Evolutionary conservation across 192 early-diverging fungal species (phyloP), one percentile per base, ranked within the genome.

Genomic region (Coemansia sp.): DNA sequence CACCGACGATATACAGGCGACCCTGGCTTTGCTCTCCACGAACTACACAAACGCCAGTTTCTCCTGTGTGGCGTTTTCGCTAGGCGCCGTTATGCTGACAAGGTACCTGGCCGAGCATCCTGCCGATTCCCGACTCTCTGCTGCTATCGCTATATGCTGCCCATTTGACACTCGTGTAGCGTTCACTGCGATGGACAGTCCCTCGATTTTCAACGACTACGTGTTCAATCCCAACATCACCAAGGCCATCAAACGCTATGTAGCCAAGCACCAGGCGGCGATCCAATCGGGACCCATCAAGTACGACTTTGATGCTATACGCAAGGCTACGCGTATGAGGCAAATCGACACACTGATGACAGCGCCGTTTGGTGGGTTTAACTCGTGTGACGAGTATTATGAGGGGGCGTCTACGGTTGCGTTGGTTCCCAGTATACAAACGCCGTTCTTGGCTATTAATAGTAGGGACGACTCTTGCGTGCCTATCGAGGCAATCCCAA

Each of bases 401-500:
- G 8, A 12, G 0, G 59, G 37, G 37, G 39, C 66, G 4, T 68
- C 66, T 17, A 60, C 58, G 20, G 32, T 4, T 6, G 20, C 43
- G 11, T n/a, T 17, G 11, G 47, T 64, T 2, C 8, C 47, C 4
- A 3, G 38, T 0, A 64, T 64, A 20, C 0, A 1, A 0, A 68
- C 59, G 17, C 66, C 66, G 12, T 29, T 53, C 27, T 27, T 68
- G 32, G 66, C 66, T 2, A 60, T 68, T 24, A 68, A 68, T 40
- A 68, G 66, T 22, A 59, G 36, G 22, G 66, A 68, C 25, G 66
- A 68, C 36, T 58, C 66, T n/a, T 32, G 45, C 14, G 66, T 68
- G 1, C 66, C 66, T 3, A 15, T 60, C 6, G 59, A 68, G 6
- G 66, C 66, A 7, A 49, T 68, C 24, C 66, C 66, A 5, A 15